Evolutionary conservation across 257 asterid genomes (phyloP).

Genomic region (Lithospermum erythrorhizon): DNA sequence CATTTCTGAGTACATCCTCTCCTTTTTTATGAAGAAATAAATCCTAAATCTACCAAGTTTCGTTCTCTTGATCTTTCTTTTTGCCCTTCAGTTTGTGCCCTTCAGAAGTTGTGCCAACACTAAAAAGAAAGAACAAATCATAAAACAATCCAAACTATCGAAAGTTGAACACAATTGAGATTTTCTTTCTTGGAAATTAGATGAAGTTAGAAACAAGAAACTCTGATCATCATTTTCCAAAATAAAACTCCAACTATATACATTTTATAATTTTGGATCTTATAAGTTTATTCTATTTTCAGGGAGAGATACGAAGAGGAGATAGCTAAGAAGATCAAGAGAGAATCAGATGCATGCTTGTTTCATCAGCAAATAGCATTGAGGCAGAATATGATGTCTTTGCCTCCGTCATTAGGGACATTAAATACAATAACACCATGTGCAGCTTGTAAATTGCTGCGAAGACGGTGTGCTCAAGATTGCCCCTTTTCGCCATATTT

Average conservation of each 20-base stretch:
- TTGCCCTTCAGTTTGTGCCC: not conserved
- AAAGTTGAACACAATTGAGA: too few relatives aligned
- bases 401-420: constrained; percentile 10
- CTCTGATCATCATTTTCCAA: too few relatives aligned
- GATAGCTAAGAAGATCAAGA: constrained; percentile 71
- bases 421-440: constrained; percentile 74
- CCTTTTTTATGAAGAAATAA: too few relatives aligned
- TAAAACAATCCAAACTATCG: too few relatives aligned
- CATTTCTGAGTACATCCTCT: not conserved
- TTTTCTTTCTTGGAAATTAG: too few relatives aligned
- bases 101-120: not conserved
- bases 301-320: constrained; percentile 68
- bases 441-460: constrained; percentile 81
- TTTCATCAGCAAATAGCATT: constrained; percentile 23
- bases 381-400: constrained; percentile 17
- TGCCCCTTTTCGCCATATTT: constrained; percentile 89
- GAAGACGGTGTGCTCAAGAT: constrained; percentile 80
- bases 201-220: too few relatives aligned
- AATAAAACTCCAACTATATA: too few relatives aligned
- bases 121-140: not conserved
- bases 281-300: not conserved
- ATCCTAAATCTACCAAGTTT: too few relatives aligned
- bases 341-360: constrained; percentile 42
- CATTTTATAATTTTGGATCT: not conserved
- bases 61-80: too few relatives aligned